Evolutionary conservation across 2,329 filamentous ascomycete species (phyloP), one percentile per base, ranked within the genome.

Genomic region (Esteya vermicola): DNA sequence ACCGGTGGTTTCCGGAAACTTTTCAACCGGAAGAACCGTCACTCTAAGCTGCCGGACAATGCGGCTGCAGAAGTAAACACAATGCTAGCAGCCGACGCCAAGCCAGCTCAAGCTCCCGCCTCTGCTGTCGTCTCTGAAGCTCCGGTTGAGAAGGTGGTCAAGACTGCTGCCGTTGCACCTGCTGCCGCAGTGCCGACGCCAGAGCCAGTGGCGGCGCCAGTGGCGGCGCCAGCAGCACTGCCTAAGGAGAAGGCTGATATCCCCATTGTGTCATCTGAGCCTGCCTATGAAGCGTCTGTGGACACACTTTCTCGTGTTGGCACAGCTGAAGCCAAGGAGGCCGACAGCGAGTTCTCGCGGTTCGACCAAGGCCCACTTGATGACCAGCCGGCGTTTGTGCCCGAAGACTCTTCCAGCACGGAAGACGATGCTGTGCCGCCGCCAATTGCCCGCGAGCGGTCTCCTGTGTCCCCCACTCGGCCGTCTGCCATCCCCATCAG

Each of bases 321-420:
- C 50, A 76, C 68, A 1, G 59, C 62, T 9, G 73, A 82, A 45
- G 69, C 67, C 8, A 59, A 62, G 32, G 69, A 79, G 48, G 72
- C 75, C n/a, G 63, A 67, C 25, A 60, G 69, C 10, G 78, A 78
- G 41, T 76, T 76, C 48, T 63, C 71, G 14, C 68, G 65, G 20
- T 96, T 96, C 53, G 82, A 91, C 52, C 89, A 96, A 60, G 91
- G 88, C 3, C 91, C 91, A 2, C 69, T 95, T 20, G 59, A 73
- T 9, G 86, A 96, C 42, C 82, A 91, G 56, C 89, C 91, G 4
- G 84, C 86, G 1, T 93, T 93, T 53, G 68, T 75, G 10, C 84
- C 58, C 0, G 66, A 62, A 4, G 71, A 78, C 13, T 58, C 59
- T 22, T 64, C 66, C 21, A 63, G 68, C 20, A 65, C 65, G 27